Evolutionary conservation across 1,139 yeast genomes (phyloP).

Genomic region (Meyerozyma smithsonii): DNA sequence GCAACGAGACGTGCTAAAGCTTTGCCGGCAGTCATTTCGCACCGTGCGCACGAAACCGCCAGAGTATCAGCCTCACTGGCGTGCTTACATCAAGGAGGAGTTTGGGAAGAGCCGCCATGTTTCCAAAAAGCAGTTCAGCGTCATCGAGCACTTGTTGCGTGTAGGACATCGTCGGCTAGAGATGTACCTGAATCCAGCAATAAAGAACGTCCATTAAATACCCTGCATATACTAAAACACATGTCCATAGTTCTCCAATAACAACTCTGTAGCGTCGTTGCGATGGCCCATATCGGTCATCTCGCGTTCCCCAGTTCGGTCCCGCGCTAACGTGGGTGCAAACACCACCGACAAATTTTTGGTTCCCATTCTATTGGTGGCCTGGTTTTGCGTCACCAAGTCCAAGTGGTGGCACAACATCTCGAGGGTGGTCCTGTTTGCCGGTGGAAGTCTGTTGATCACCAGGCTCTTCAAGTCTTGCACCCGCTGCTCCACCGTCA

Average conservation of each 20-base stretch:
- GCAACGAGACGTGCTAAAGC: slow-evolving; percentile 58
- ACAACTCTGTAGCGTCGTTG: slow-evolving; percentile 73
- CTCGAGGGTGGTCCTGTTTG: slow-evolving; percentile 60
- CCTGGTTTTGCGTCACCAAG: slow-evolving; percentile 44
- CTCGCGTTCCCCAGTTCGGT: slow-evolving; percentile 76
- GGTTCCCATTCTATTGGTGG: slow-evolving; percentile 68
- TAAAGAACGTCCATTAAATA: slow-evolving; percentile 53
- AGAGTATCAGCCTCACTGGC: slow-evolving; percentile 43
- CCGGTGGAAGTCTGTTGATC: slow-evolving; percentile 50
- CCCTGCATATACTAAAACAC: slow-evolving; percentile 24
- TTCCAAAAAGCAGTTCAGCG: slow-evolving; percentile 75
- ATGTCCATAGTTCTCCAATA: slow-evolving; percentile 51
- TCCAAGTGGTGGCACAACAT: slow-evolving; percentile 61
- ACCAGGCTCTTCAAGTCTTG: slow-evolving; percentile 24
- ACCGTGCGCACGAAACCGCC: slow-evolving; percentile 53
- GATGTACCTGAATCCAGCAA: slow-evolving; percentile 62
- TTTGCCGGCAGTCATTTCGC: slow-evolving; percentile 58
- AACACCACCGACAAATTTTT: slow-evolving; percentile 87
- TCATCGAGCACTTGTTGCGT: slow-evolving; percentile 81
- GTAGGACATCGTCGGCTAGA: slow-evolving; percentile 71
- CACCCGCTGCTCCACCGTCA: slow-evolving; percentile 27
- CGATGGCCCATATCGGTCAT: slow-evolving; percentile 81
- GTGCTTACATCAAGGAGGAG: slow-evolving; percentile 46
- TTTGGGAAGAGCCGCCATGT: slow-evolving; percentile 57
- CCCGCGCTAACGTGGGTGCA: slow-evolving; percentile 91